Evolutionary conservation across 495 filamentous ascomycete genomes (phyloP).

Genomic region (Penicillium fimorum): DNA sequence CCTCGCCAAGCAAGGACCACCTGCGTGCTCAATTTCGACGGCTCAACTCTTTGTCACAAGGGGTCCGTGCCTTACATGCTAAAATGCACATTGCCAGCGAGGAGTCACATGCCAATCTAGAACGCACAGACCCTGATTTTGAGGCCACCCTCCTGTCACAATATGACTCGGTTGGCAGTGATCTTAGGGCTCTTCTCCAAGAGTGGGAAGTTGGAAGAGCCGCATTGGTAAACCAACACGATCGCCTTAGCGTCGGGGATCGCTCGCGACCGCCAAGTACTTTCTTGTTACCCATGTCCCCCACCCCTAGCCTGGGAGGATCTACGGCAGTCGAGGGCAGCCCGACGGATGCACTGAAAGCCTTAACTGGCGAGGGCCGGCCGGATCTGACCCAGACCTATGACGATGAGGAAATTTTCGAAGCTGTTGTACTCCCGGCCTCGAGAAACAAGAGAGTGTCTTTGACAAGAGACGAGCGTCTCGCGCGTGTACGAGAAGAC

Average conservation of each 20-base stretch:
- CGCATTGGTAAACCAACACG: conserved; percentile 70
- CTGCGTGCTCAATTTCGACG: conserved; percentile 82
- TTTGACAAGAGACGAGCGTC: conserved; percentile 82
- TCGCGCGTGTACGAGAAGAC: conserved; percentile 86
- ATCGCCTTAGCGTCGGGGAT: conserved; percentile 51
- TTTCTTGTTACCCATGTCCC: conserved; percentile 71
- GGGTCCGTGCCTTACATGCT: conserved; percentile 88
- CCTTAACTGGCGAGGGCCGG: conserved; percentile 63
- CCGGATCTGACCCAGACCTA: conserved; percentile 35
- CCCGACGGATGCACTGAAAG: conserved; percentile 70
- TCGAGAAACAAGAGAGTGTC: conserved; percentile 59
- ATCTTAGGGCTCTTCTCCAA: conserved; percentile 76
- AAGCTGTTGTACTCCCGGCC: conserved; percentile 75
- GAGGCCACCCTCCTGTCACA: conserved; percentile 76
- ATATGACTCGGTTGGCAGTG: conserved; percentile 90
- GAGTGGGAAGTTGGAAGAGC: conserved; percentile 89
- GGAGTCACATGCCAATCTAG: conserved; percentile 75
- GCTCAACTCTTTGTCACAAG: conserved; percentile 81
- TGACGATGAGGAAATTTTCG: conserved; percentile 76
- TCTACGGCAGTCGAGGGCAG: conserved; percentile 82
- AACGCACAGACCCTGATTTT: conserved; percentile 68
- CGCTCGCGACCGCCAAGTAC: conserved; percentile 67
- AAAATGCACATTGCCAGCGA: conserved; percentile 92
- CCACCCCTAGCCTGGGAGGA: conserved; percentile 76
- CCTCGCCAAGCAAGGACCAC: conserved; percentile 73